A percentile compares a stretch with the other conserved stretches of the same genome.
Evolutionary conservation across 2,329 filamentous ascomycete species (phyloP).

Genomic region (Didymosphaeria variabile): DNA sequence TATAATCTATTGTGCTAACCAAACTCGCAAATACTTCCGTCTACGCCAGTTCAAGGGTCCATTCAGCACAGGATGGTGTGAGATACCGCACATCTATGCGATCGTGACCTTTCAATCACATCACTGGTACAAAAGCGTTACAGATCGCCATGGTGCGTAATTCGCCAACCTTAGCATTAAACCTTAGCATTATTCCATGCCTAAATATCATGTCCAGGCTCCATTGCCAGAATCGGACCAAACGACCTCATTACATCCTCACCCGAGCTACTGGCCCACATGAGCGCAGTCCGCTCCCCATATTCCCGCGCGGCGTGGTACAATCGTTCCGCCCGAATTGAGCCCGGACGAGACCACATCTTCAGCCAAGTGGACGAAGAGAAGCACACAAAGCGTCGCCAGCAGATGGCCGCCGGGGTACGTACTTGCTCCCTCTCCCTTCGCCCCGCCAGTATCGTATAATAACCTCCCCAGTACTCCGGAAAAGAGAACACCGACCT

Average conservation of each 20-base stretch:
- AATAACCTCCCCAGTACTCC: constrained; percentile 46
- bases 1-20: background rate
- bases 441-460: too few species aligned
- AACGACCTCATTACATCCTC: constrained; percentile 59
- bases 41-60: constrained; percentile 31
- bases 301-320: constrained; percentile 49
- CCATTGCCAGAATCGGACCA: constrained; percentile 56
- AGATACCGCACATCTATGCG: constrained; percentile 30
- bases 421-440: background rate
- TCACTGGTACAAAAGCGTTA: constrained; percentile 30
- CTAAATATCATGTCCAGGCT: constrained; percentile 33
- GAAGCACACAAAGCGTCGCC: constrained; percentile 51
- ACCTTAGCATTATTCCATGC: background rate
- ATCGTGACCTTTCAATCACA: constrained; percentile 29
- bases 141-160: constrained; percentile 34
- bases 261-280: constrained; percentile 55
- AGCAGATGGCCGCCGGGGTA: constrained; percentile 59
- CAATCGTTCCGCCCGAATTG: constrained; percentile 53
- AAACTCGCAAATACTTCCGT: background rate
- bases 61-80: constrained; percentile 33
- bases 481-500: constrained; percentile 62
- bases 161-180: background rate
- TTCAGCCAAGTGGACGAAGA: constrained; percentile 59
- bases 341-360: constrained; percentile 61
- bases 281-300: constrained; percentile 49